Evolutionary conservation across 768 basidiomycete genomes (phyloP).

Genomic region (Auricularia sp.): DNA sequence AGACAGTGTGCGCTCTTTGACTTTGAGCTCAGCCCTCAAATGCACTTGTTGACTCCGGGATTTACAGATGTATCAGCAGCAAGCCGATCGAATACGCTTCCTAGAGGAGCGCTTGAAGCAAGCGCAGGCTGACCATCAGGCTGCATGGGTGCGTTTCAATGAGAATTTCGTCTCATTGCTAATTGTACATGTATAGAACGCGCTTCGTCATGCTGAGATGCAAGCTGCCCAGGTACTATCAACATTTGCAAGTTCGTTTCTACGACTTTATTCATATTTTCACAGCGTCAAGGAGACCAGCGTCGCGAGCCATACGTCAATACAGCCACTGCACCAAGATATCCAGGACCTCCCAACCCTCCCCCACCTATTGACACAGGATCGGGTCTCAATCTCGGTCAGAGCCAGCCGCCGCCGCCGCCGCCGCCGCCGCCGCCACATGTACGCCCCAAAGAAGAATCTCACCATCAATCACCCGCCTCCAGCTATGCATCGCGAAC

Average conservation of each 20-base stretch:
- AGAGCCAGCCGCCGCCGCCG: too few species aligned
- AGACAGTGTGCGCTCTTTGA: not conserved
- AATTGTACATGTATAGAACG: not conserved
- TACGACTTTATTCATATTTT: not conserved
- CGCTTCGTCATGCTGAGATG: not conserved
- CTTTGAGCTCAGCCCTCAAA: not conserved
- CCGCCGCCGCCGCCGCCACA: too few species aligned
- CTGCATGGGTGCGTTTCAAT: not conserved
- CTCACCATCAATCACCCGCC: too few species aligned
- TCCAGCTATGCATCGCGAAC: too few species aligned
- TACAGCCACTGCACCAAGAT: too few species aligned
- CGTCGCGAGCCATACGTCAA: too few species aligned
- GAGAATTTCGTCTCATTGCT: not conserved
- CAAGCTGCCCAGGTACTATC: not conserved
- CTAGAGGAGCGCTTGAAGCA: not conserved
- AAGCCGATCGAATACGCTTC: not conserved
- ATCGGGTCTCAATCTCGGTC: too few species aligned
- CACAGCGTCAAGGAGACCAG: not conserved
- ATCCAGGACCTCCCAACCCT: too few species aligned
- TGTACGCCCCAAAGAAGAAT: too few species aligned
- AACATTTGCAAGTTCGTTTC: not conserved
- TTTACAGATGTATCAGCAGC: not conserved
- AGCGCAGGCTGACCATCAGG: not conserved
- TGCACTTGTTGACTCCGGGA: not conserved
- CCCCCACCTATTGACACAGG: too few species aligned